These are phyloP conservation scores for Candida yuanshanica DNA, from an alignment of 805 yeast genomes.

Conservation along the genomic window DNA sequence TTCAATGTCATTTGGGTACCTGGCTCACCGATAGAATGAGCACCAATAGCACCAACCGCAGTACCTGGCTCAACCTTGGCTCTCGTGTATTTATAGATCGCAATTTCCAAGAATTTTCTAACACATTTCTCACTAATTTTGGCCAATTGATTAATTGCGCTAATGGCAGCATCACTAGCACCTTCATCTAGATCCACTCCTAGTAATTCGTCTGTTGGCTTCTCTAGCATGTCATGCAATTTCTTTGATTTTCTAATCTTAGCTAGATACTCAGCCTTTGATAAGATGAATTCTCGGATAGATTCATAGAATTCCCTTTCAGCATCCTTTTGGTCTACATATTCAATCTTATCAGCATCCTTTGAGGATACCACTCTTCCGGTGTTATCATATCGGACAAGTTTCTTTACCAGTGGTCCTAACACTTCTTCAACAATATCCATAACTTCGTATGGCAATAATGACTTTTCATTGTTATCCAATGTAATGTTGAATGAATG, in stretches of 20 bases:
- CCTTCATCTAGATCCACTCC: constrained; percentile 32
- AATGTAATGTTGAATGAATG: constrained; percentile 78
- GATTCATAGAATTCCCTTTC: constrained; percentile 81
- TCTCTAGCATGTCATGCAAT: constrained; percentile 38
- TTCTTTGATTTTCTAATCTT: constrained; percentile 49
- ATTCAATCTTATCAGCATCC: constrained; percentile 47
- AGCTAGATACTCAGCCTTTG: constrained; percentile 55
- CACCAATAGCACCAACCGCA: constrained; percentile 99
- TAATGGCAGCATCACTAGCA: constrained; percentile 30
- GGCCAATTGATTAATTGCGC: constrained; percentile 55
- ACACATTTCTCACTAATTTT: constrained; percentile 62
- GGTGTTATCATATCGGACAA: constrained; percentile 66
- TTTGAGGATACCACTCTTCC: constrained; percentile 47
- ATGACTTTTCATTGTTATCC: constrained; percentile 43
- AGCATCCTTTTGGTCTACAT: constrained; percentile 80
- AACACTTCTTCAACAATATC: constrained; percentile 50
- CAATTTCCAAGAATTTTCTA: constrained; percentile 61
- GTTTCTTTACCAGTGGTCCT: constrained; percentile 51
- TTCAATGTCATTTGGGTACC: constrained; percentile 98
- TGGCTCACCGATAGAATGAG: constrained; percentile 98
- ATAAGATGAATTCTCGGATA: constrained; percentile 53
- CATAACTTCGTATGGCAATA: constrained; percentile 67
- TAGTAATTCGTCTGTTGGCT: constrained; percentile 41
- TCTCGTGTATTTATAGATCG: constrained; percentile 74
- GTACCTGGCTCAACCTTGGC: constrained; percentile 99